Percentiles rank a stretch among this genome's conserved stretches.
These are phyloP conservation scores for Priceomyces castillae DNA, from an alignment of 805 yeast species.

Conservation along the genomic window DNA sequence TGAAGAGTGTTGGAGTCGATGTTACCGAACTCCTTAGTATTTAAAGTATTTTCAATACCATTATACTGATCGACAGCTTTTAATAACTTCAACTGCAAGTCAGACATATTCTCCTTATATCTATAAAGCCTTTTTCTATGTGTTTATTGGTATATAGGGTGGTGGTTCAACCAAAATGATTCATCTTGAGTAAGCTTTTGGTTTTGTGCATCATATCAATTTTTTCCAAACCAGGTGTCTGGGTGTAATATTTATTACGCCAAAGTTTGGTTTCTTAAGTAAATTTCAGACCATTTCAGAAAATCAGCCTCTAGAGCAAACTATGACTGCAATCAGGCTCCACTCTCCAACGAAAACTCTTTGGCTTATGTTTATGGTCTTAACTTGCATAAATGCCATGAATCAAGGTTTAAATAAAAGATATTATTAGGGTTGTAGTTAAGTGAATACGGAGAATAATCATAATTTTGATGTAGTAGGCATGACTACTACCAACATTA, in stretches of 20 bases:
- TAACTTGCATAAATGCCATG: no score
- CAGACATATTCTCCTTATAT: slow-evolving; percentile 49
- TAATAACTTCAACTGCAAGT: slow-evolving; percentile 61
- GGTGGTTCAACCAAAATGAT: not conserved
- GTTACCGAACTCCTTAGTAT: slow-evolving; percentile 55
- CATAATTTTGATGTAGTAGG: no score
- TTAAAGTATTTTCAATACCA: slow-evolving; percentile 66
- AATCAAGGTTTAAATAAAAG: no score
- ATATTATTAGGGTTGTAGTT: no score
- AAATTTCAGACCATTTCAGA: not conserved
- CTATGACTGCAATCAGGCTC: no score
- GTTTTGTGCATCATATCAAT: not conserved
- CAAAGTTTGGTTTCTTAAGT: not conserved
- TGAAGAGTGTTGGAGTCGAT: slow-evolving; percentile 64
- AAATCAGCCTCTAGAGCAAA: no score
- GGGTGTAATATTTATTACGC: not conserved
- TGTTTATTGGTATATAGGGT: not conserved
- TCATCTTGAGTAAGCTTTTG: not conserved
- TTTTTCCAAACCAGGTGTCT: not conserved
- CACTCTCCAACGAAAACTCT: no score
- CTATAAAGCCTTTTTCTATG: not conserved
- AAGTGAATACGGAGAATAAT: no score
- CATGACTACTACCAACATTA: no score
- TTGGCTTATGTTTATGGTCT: no score
- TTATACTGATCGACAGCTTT: slow-evolving; percentile 56